Base-by-base conservation (phyloP, 2,329 filamentous ascomycete species). In the Conoideocrella luteorostrata region DNA sequence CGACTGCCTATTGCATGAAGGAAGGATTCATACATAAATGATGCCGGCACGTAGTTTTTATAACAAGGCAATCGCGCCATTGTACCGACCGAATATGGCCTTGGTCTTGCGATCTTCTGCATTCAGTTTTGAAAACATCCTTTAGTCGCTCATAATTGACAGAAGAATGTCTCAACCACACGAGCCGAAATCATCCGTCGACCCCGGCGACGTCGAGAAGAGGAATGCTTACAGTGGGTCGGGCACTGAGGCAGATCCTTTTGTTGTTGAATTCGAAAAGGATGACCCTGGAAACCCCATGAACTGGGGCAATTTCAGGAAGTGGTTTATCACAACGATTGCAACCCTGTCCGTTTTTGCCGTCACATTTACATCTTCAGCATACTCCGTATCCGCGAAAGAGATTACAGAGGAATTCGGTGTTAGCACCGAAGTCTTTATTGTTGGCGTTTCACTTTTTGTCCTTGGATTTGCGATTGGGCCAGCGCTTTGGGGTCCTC, bases 361-460 rank as follows among this genome's bases (percentile, higher is more conserved):
- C n/a, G 26, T 32, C 13, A 32, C 38, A 13, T 32, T 40, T 18
- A 13, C 38, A 13, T 30, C 17, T 18, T 40, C 26, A 30, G 38
- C 17, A 30, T 21, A 20, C 24, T 22, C 38, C 10, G 38, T n/a
- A 20, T 18, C 26, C 12, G 15, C 12, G 1, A 21, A 12, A 9
- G 17, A 90, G 62, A 75, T 93, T 60, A 77, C 79, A 45, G 64
- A 68, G 12, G 83, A 91, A 48, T 90, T 94, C 52, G 64, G 75
- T 48, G 73, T 74, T 49, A 83, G 82, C 1, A 72, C 74, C 41
- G 67, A 85, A 32, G 74, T 91, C n/a, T 84, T 82, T 18, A 91
- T 87, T 4, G 59, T 91, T 10, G 78, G 78, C 9, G 66, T 82
- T 12, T 78, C 77, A 3, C 62, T 80, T 1, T 80, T 78, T 57